Evolutionary conservation across 345 rosid species (phyloP), one percentile per base, ranked within the genome.

Genomic region (Eucalyptus polybractea): DNA sequence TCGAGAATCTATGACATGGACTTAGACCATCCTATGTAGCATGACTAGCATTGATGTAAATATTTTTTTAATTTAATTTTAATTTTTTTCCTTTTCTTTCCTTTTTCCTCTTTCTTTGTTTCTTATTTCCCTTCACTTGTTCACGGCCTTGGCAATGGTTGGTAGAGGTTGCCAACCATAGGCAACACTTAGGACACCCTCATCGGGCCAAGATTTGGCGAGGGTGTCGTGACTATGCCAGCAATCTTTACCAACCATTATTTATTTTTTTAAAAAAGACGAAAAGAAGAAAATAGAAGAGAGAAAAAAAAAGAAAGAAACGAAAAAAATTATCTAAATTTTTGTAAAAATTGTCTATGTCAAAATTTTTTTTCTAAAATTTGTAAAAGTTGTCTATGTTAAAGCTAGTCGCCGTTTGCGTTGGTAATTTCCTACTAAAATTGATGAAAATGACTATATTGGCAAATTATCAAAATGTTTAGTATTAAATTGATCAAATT

Each of bases 11-110:
- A 2, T 31, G 8, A 31, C 1, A 3, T 33, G 4, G 44, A 72
- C 44, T 4, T 5, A 0, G 13, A 5, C 0, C 4, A 2, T 33
- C 44, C 0, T 72, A 69, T 1, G 4, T 33, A 13, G 11, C 1
- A 62, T 9, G 13, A 5, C 14, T 4, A 0, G 22, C 1, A 0
- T 6, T 72, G 5, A 8, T 4, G 3, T 4, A 72, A 19, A 33
- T 72, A 37, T 9, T 5, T 72, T 33, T 7, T 6, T 0, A 33
- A 17, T 72, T 72, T 6, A 6, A 27, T 62, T 29, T 27, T 25
- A 0, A 24, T 6, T 6, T 62, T 29, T 67, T 69, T 14, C 42
- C 19, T 69, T 31, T 13, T 53, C 25, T 53, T 53, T 53, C 24
- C 10, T 53, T 53, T 53, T 19, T 19, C 17, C 2, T 8, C 31